phyloP scores from a whole-genome alignment of 129 eudicot species.

The Flaveria sonorensis region DNA sequence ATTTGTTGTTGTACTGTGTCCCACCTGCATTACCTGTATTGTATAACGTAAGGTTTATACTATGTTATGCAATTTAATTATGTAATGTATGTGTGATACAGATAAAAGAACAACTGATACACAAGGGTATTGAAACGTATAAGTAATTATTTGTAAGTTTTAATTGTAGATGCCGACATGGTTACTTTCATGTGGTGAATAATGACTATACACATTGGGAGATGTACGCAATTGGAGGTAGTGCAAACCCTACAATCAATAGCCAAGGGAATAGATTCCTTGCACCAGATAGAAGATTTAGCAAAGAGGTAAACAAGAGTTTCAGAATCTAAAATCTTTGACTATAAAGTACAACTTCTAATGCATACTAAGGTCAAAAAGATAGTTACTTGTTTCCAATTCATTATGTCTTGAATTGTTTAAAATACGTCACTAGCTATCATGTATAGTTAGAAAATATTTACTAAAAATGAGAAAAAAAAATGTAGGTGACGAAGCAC shows the following conservation, averaged over 20 bases:
- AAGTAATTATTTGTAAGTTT: background rate
- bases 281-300: constrained; percentile 27
- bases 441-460: too few species aligned
- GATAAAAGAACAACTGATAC: background rate
- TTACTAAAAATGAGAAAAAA: too few species aligned
- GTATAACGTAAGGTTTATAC: background rate
- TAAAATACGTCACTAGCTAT: too few species aligned
- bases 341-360: background rate
- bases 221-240: constrained; percentile 20
- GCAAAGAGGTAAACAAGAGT: constrained; percentile 53
- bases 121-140: background rate
- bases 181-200: constrained; percentile 15
- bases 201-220: constrained; percentile 22
- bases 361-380: background rate
- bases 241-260: constrained; percentile 18
- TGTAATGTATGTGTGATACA: background rate
- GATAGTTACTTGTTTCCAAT: too few species aligned
- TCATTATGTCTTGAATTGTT: too few species aligned
- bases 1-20: background rate
- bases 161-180: constrained; percentile 38
- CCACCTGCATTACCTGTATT: background rate
- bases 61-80: background rate
- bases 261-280: constrained; percentile 23
- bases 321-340: background rate
- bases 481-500: constrained; percentile 59